Evolutionary conservation across 441 rosid genomes (phyloP).

Genomic region (Gossypium gossypioides): DNA sequence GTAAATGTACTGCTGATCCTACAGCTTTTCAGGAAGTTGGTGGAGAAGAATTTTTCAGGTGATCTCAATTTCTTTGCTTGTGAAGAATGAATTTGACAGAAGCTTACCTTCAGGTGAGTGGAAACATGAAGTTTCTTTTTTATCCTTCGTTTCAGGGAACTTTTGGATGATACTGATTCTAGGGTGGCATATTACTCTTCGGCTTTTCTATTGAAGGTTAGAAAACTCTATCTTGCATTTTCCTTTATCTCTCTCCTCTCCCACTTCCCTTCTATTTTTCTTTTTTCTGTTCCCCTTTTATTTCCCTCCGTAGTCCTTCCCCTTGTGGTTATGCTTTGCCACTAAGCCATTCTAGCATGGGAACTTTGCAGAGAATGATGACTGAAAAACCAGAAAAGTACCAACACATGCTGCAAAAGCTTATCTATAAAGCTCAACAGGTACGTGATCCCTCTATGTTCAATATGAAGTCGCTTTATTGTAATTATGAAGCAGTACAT

Average conservation of each 20-base stretch:
- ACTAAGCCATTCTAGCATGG: slow-evolving; percentile 18
- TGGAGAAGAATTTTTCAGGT: slow-evolving; percentile 95
- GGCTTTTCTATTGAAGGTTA: slow-evolving; percentile 92
- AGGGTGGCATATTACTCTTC: slow-evolving; percentile 97
- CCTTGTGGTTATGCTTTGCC: slow-evolving; percentile 4
- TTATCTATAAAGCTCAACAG: slow-evolving; percentile 94
- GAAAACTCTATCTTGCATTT: slow-evolving; percentile 18
- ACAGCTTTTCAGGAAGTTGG: slow-evolving; percentile 80
- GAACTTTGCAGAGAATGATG: slow-evolving; percentile 83
- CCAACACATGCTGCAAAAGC: slow-evolving; percentile 94
- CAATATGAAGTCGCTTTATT: background rate
- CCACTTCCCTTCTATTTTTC: background rate
- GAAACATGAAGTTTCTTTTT: slow-evolving; percentile 4
- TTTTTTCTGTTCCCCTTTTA: background rate
- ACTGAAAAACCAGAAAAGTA: slow-evolving; percentile 88
- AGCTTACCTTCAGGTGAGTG: background rate
- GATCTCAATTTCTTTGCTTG: slow-evolving; percentile 16
- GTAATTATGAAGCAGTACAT: slow-evolving; percentile 1
- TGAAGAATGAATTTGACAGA: slow-evolving; percentile 9
- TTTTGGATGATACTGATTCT: slow-evolving; percentile 92
- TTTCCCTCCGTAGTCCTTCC: background rate
- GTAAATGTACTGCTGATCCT: slow-evolving; percentile 93
- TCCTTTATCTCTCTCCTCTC: background rate
- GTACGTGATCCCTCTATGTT: slow-evolving; percentile 24
- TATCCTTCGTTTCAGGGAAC: slow-evolving; percentile 48